phyloP scores from a whole-genome alignment of 2,329 filamentous ascomycete species.

The Myriosclerotinia curreyana region DNA sequence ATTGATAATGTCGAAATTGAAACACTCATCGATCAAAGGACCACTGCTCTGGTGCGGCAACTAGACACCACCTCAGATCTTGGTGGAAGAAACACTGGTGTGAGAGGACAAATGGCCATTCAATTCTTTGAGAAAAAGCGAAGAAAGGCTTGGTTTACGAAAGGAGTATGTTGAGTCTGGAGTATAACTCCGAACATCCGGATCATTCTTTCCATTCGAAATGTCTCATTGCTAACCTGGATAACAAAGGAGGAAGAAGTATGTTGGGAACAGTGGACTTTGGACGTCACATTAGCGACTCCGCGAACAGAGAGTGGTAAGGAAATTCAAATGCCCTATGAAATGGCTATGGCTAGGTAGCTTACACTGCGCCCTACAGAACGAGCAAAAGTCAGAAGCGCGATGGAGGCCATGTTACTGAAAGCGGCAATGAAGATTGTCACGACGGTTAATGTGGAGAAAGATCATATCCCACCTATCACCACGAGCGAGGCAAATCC shows the following conservation, averaged over 20 bases:
- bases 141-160: constrained; percentile 75
- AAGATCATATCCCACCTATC: constrained; percentile 95
- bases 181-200: constrained; percentile 16
- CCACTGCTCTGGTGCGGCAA: constrained; percentile 74
- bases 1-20: constrained; percentile 89
- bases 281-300: constrained; percentile 90
- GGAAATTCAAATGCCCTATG: constrained; percentile 35
- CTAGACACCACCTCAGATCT: constrained; percentile 58
- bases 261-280: constrained; percentile 94
- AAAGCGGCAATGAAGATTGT: constrained; percentile 89
- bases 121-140: constrained; percentile 95
- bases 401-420: constrained; percentile 86
- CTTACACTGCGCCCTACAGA: constrained; percentile 50
- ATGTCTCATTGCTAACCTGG: constrained; percentile 10
- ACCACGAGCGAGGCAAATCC: constrained; percentile 89
- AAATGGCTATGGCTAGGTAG: constrained; percentile 21
- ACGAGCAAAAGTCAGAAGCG: constrained; percentile 79
- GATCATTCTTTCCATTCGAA: constrained; percentile 7
- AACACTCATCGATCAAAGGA: constrained; percentile 87
- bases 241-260: constrained; percentile 22
- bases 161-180: constrained; percentile 56
- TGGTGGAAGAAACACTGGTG: constrained; percentile 48
- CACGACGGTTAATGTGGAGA: constrained; percentile 80
- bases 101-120: constrained; percentile 75
- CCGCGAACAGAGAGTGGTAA: constrained; percentile 83